These are phyloP conservation scores for Backusella macrospora DNA, from an alignment of 192 early-diverging fungal genomes.

Conservation along the genomic window DNA sequence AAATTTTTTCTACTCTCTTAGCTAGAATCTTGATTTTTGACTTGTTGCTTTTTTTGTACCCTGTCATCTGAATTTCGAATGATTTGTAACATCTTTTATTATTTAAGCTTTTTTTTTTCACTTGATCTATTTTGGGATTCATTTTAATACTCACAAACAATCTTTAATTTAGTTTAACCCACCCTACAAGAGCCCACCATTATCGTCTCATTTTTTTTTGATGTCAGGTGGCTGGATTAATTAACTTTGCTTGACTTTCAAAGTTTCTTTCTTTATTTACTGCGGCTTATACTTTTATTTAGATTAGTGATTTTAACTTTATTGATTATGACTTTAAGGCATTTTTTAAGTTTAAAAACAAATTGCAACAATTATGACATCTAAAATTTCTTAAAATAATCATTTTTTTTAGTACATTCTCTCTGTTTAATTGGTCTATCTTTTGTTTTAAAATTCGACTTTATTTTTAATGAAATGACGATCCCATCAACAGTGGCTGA, in stretches of 20 bases:
- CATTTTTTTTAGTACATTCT: not conserved
- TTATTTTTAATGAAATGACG: not conserved
- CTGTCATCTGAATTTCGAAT: not conserved
- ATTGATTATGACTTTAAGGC: not conserved
- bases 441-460: not conserved
- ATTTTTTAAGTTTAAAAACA: not conserved
- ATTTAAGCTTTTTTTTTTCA: no score
- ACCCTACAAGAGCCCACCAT: not conserved
- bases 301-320: not conserved
- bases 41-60: slow-evolving; percentile 11
- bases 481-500: not conserved
- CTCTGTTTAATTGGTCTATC: not conserved
- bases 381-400: not conserved
- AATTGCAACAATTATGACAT: not conserved
- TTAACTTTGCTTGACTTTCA: not conserved
- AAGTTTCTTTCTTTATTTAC: no score
- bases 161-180: not conserved
- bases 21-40: not conserved
- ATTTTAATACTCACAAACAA: no score
- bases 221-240: not conserved
- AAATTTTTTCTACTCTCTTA: not conserved
- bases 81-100: not conserved
- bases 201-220: not conserved
- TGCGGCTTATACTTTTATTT: slow-evolving; percentile 6
- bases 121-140: no score